A percentile compares a stretch with the other conserved stretches of the same genome.
Evolutionary conservation across 176 grass and related monocot genomes (phyloP).

Genomic region (Bothriochloa decipiens): DNA sequence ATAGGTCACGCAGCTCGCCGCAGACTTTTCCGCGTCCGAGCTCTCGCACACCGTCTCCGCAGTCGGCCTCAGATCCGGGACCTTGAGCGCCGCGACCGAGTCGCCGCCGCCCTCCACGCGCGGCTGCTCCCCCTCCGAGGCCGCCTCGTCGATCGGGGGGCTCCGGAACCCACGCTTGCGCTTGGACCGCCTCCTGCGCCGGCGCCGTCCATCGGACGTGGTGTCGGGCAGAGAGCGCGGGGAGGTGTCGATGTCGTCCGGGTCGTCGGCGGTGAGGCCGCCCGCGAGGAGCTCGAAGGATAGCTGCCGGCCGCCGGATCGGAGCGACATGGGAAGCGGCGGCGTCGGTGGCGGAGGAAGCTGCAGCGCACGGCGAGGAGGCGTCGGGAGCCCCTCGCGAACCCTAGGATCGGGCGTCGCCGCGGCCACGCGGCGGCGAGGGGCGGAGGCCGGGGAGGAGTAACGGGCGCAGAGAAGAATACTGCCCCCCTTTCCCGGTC

Average conservation of each 20-base stretch:
- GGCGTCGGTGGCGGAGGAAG: background rate
- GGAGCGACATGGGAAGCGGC: constrained; percentile 53
- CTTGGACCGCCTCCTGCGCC: constrained; percentile 52
- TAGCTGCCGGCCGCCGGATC: constrained; percentile 64
- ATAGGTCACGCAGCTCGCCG: constrained; percentile 59
- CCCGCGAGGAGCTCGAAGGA: constrained; percentile 88
- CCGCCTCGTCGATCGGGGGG: constrained; percentile 41
- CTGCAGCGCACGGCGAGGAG: background rate
- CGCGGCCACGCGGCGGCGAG: constrained; percentile 35
- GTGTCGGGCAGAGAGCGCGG: constrained; percentile 48
- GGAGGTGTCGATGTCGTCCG: constrained; percentile 25
- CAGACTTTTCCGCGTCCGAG: constrained; percentile 53
- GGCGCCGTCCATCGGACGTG: constrained; percentile 34
- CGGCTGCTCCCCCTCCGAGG: constrained; percentile 33
- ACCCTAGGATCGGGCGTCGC: constrained; percentile 36
- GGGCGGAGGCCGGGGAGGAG: constrained; percentile 7
- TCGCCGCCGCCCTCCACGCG: constrained; percentile 1
- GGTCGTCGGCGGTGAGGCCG: constrained; percentile 45
- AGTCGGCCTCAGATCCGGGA: constrained; percentile 53
- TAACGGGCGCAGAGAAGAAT: constrained; percentile 44
- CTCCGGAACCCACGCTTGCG: constrained; percentile 55
- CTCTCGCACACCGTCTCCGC: constrained; percentile 54
- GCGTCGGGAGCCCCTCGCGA: background rate
- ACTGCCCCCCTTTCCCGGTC: constrained; percentile 15
- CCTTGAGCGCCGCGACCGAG: constrained; percentile 27